These are phyloP conservation scores for Eruca vesicaria DNA, from an alignment of 441 rosid genomes.

Conservation along the genomic window DNA sequence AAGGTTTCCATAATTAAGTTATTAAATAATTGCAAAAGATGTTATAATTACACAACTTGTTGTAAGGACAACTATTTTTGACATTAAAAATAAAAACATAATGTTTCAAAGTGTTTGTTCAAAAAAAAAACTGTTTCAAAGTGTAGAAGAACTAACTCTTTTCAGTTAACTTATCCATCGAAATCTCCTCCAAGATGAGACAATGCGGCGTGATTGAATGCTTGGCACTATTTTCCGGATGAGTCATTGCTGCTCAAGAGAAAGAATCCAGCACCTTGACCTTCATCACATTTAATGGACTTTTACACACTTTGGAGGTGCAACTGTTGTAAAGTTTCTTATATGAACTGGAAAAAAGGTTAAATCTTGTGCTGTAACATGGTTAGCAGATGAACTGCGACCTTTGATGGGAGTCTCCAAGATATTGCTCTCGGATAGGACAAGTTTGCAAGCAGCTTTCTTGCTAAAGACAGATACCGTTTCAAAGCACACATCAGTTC, in stretches of 20 bases:
- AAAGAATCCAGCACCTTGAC: constrained; percentile 67
- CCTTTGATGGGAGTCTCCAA: constrained; percentile 60
- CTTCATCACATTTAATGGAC: constrained; percentile 30
- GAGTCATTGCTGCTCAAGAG: constrained; percentile 42
- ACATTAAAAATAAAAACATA: not conserved
- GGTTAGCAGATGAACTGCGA: constrained; percentile 67
- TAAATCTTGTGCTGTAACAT: constrained; percentile 72
- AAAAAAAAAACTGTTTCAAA: not conserved
- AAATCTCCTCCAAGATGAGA: constrained; percentile 33
- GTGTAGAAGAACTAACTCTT: not conserved
- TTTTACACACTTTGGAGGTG: not conserved
- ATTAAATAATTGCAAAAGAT: not conserved
- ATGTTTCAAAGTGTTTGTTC: not conserved
- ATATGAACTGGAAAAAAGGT: not conserved
- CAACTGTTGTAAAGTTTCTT: not conserved
- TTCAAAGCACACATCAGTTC: not conserved
- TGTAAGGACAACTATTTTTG: not conserved
- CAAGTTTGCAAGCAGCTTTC: constrained; percentile 49
- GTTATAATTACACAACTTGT: not conserved
- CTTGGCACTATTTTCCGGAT: constrained; percentile 21
- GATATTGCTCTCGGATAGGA: constrained; percentile 66
- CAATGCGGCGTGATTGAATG: constrained; percentile 33
- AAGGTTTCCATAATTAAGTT: not conserved
- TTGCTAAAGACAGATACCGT: constrained; percentile 32
- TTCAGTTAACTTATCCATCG: not conserved